Base-by-base conservation (phyloP, 2,329 filamentous ascomycete species). In the Ambrosiella cleistominuta region DNA sequence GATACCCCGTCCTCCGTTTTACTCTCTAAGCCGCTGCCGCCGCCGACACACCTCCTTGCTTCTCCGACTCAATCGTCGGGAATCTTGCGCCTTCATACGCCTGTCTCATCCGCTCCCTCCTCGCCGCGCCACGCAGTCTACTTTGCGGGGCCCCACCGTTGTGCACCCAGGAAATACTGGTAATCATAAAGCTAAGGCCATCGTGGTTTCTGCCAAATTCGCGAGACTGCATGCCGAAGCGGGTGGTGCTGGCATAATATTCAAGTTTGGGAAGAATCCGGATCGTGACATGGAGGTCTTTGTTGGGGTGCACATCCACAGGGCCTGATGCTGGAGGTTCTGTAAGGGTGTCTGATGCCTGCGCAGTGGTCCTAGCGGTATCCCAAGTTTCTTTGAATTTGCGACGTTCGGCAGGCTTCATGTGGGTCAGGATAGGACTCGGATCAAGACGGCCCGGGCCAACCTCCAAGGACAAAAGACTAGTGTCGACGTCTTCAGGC, bases 101-200 rank as follows among this genome's bases (percentile, higher is more conserved):
- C 65, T 74, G 76, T 39, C 76, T 71, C 66, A 81, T 82, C 47
- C 79, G 71, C 63, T 81, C 77, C 9, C 78, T 68, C 3, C 78
- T 70, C 1, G 70, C 79, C 64, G 77, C 77, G 55, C 79, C 79
- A 2, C 78, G 71, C 1, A 81, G 71, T 52, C 78, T 69, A 36
- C 75, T 75, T 65, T 80, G 77, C 59, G 71, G 77, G 62, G 75
- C 76, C 0, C 79, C 84, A 11, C 93, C 89, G 62, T 81, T 78
- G 62, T 87, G 83, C 0, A 96, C 86, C 83, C 90, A 97, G 56
- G 88, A 82, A 9, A 95, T 79, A 56, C 82, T 81, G 61, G 82
- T 76, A 53, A 98, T 80, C 76, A 86, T 88, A 70, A 87, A 97
- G 67, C 89, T 95, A 68, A 95, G 79, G 2, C 90, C 90, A 64